Percentiles rank a stretch among this genome's conserved stretches.
phyloP scores from a whole-genome alignment of 805 yeast species.

The Pichia occidentalis region DNA sequence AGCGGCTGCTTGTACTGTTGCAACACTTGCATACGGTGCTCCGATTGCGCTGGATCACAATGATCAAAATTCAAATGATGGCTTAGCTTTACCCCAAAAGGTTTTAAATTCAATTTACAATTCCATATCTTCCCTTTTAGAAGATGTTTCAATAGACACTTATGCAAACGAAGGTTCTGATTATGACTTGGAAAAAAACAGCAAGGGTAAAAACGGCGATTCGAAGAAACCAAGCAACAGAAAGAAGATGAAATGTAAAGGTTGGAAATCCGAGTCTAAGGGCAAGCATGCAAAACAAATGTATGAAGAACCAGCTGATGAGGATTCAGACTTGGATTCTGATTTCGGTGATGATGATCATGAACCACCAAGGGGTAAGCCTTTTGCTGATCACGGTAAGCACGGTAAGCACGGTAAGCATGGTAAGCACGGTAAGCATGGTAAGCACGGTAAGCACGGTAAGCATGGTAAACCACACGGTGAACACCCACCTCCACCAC shows the following conservation, averaged over 20 bases:
- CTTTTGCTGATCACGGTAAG: neutral
- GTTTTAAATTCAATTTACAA: slow-evolving; percentile 1
- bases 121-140: neutral
- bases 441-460: no score
- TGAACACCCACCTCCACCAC: no score
- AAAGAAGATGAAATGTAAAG: no score
- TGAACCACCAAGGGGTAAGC: no score
- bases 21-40: slow-evolving; percentile 1
- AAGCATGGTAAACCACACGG: no score
- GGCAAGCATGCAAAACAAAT: neutral
- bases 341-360: no score
- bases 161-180: no score
- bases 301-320: neutral
- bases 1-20: neutral
- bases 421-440: neutral
- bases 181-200: no score
- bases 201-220: no score
- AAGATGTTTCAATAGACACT: no score
- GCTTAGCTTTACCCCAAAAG: neutral
- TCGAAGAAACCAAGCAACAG: no score
- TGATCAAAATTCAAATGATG: neutral
- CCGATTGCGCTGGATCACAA: neutral
- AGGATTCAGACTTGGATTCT: neutral
- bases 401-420: neutral
- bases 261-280: no score